A percentile compares a stretch with the other conserved stretches of the same genome.
Evolutionary conservation across 2,329 filamentous ascomycete species (phyloP).

Genomic region (Fusarium praegraminearum): DNA sequence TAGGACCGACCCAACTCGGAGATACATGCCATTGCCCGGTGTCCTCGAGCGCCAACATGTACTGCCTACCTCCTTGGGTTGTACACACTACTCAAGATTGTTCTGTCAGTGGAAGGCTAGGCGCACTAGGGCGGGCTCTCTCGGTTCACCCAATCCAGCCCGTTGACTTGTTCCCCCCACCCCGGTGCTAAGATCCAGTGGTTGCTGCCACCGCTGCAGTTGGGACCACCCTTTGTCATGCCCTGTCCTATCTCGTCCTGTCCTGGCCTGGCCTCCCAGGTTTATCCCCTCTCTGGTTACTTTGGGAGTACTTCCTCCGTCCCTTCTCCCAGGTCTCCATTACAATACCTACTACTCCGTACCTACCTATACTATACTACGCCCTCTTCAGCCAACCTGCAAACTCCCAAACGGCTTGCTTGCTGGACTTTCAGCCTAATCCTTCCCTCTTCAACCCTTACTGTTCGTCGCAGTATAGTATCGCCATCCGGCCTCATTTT

Average conservation of each 20-base stretch:
- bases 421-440: slow-evolving; percentile 34
- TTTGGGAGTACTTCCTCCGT: slow-evolving; percentile 34
- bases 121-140: slow-evolving; percentile 21
- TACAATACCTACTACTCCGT: slow-evolving; percentile 12
- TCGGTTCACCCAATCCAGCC: slow-evolving; percentile 12
- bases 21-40: slow-evolving; percentile 30
- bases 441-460: slow-evolving; percentile 28
- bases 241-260: slow-evolving; percentile 9
- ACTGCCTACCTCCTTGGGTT: not conserved
- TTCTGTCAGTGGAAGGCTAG: slow-evolving; percentile 32
- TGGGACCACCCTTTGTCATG: slow-evolving; percentile 32
- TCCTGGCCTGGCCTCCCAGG: slow-evolving; percentile 8
- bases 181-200: slow-evolving; percentile 29
- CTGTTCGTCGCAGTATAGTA: slow-evolving; percentile 24
- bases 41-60: slow-evolving; percentile 2
- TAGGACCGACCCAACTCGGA: slow-evolving; percentile 28
- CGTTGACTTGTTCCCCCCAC: slow-evolving; percentile 15
- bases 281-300: slow-evolving; percentile 32
- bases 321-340: slow-evolving; percentile 19
- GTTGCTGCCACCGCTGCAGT: slow-evolving; percentile 35
- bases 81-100: slow-evolving; percentile 9
- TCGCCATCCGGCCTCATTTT: slow-evolving; percentile 30
- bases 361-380: slow-evolving; percentile 28
- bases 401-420: slow-evolving; percentile 33
- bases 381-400: slow-evolving; percentile 37